Conservation (phyloP, 2,329 filamentous ascomycete genomes). For the Cercospora sesami region DNA sequence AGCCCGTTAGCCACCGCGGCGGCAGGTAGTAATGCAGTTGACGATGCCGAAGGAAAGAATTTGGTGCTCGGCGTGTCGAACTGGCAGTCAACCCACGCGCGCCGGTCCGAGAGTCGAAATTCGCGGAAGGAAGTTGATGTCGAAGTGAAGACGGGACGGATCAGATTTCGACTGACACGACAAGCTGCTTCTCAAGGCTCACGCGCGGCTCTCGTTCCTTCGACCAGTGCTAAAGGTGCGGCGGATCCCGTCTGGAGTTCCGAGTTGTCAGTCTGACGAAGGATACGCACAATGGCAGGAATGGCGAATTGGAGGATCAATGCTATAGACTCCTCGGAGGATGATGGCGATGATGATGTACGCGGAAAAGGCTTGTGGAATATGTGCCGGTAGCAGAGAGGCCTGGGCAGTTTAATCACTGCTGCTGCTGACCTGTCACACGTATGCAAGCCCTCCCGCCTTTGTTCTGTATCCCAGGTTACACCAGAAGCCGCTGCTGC, state of each 20-base stretch:
- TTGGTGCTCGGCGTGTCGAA: conserved; percentile 3
- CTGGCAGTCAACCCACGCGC: conserved; percentile 24
- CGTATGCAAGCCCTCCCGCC: conserved; percentile 37
- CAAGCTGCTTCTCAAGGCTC: background rate
- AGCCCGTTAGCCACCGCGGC: conserved; percentile 10
- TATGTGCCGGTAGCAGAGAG: conserved; percentile 15
- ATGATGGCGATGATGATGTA: conserved; percentile 8
- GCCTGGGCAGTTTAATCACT: conserved; percentile 25
- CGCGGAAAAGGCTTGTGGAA: conserved; percentile 24
- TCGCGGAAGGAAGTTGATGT: background rate
- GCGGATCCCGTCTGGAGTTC: conserved; percentile 3
- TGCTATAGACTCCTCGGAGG: conserved; percentile 6
- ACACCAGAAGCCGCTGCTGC: conserved; percentile 11
- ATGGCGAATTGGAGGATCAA: conserved; percentile 2
- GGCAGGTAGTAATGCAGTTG: conserved; percentile 20
- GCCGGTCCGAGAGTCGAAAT: conserved; percentile 5
- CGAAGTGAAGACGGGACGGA: conserved; percentile 3
- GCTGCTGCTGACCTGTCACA: conserved; percentile 28
- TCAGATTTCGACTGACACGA: conserved; percentile 5
- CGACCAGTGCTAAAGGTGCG: conserved; percentile 18
- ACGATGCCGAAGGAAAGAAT: conserved; percentile 20
- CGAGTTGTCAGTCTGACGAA: background rate
- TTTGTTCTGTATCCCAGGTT: conserved; percentile 29
- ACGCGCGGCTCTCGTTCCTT: background rate
- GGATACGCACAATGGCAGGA: background rate